phyloP scores from a whole-genome alignment of 805 yeast genomes.

The Phaffomyces opuntiae region DNA sequence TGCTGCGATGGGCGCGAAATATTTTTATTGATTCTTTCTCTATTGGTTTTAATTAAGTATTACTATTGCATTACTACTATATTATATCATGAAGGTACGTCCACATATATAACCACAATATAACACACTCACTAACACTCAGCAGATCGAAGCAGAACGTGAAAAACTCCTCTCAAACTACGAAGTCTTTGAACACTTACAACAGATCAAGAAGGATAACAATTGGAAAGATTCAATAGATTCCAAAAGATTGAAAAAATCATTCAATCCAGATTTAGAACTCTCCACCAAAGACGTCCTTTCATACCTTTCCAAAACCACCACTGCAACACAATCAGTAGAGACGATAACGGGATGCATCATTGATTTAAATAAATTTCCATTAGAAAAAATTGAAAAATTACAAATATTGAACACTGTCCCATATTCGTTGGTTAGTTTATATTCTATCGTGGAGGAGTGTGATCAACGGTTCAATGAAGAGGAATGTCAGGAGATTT shows the following conservation, averaged over 20 bases:
- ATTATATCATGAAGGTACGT: no score
- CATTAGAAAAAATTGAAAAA: slow-evolving; percentile 74
- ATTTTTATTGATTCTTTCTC: no score
- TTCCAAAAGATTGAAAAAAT: slow-evolving; percentile 19
- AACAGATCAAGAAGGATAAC: slow-evolving; percentile 32
- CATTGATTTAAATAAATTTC: slow-evolving; percentile 30
- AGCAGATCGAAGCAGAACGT: slow-evolving; percentile 33
- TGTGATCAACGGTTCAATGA: slow-evolving; percentile 83
- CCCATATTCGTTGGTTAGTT: slow-evolving; percentile 73
- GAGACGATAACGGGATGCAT: slow-evolving; percentile 25
- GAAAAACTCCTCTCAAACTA: slow-evolving; percentile 51
- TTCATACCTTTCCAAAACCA: slow-evolving; percentile 12
- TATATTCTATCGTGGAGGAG: slow-evolving; percentile 81
- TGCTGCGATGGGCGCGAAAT: no score
- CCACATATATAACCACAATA: no score
- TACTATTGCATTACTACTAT: no score
- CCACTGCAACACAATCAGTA: slow-evolving; percentile 20
- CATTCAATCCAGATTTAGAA: slow-evolving; percentile 29
- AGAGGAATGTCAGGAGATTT: slow-evolving; percentile 50
- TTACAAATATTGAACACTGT: slow-evolving; percentile 75
- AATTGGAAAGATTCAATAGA: slow-evolving; percentile 22
- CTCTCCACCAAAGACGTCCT: slow-evolving; percentile 27
- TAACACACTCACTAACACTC: no score
- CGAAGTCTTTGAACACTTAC: slow-evolving; percentile 46
- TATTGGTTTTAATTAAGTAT: no score